Percentiles rank a stretch among this genome's conserved stretches.
These are phyloP conservation scores for Aspergillus taichungensis DNA, from an alignment of 495 filamentous ascomycete species.

Conservation along the genomic window DNA sequence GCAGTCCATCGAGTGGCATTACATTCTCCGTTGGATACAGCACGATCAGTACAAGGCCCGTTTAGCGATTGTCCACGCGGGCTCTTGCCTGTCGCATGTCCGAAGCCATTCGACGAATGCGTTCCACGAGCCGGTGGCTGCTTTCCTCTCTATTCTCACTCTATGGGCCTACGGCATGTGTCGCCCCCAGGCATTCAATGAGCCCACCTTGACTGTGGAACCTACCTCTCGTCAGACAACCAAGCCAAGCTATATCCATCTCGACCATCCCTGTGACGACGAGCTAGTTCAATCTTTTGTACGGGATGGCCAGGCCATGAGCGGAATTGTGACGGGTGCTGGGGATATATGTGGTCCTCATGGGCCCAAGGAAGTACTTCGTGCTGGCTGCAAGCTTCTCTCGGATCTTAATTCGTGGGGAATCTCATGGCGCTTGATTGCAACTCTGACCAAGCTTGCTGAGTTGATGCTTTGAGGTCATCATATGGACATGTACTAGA, in stretches of 20 bases:
- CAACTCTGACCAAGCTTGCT: slow-evolving; percentile 22
- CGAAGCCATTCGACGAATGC: slow-evolving; percentile 37
- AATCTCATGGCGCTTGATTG: slow-evolving; percentile 23
- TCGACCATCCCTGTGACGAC: slow-evolving; percentile 46
- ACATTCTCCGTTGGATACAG: slow-evolving; percentile 40
- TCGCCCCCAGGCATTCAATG: slow-evolving; percentile 9
- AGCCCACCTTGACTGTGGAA: slow-evolving; percentile 3
- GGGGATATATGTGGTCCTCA: slow-evolving; percentile 39
- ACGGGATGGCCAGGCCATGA: slow-evolving; percentile 38
- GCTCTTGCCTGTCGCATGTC: slow-evolving; percentile 41
- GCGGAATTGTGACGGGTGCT: slow-evolving; percentile 38
- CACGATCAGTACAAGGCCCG: slow-evolving; percentile 48
- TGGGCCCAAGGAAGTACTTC: slow-evolving; percentile 33
- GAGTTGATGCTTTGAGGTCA: slow-evolving; percentile 11
- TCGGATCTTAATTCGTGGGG: slow-evolving; percentile 31
- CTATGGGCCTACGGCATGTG: slow-evolving; percentile 46
- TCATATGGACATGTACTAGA: neutral
- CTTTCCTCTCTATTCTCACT: slow-evolving; percentile 39
- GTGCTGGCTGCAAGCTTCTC: slow-evolving; percentile 35
- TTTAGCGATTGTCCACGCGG: slow-evolving; percentile 46
- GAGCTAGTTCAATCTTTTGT: slow-evolving; percentile 47
- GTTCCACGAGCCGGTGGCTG: slow-evolving; percentile 43
- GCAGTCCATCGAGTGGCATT: slow-evolving; percentile 31
- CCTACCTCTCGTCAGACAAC: slow-evolving; percentile 1
- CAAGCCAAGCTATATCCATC: slow-evolving; percentile 33